Base-by-base conservation (phyloP, 2,329 filamentous ascomycete species). In the Clarireedia hainanense region DNA sequence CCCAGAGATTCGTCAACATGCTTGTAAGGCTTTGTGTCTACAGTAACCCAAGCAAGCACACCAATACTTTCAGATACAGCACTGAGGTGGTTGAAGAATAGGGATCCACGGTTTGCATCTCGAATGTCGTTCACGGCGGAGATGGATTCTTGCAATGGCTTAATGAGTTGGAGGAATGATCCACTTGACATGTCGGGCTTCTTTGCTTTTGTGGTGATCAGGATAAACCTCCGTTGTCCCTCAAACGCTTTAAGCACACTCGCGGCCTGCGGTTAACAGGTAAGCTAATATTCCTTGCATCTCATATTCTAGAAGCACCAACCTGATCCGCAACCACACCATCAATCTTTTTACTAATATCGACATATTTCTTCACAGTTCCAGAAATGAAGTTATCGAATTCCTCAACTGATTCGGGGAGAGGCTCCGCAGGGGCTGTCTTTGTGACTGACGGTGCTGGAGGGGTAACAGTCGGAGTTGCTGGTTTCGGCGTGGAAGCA, bases 21-120 rank as follows among this genome's bases (percentile, higher is more conserved):
- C 67, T 94, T 91, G 61, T 81, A 85, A 2, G 94, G 94, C 69
- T 90, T 91, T 61, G 76, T 80, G 52, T 95, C 88, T 49, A 94
- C 82, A 0, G 86, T 88, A 57, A 97, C 88, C 94, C 94, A 99
- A 36, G 88, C 89, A 57, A 99, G 76, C 40, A 91, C 85, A 68
- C 89, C 86, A 63, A 96, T 91, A 62, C 91, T 91, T 68, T 97
- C 92, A 0, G 90, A 85, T 30, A 97, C 89, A 63, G 91, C 86
- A 67, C 86, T 89, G 49, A 99, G 75, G 63, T 96, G 89, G 64
- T 88, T 87, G 68, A 89, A 90, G 63, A 88, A 75, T 1, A 85
- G 79, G 1, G 86, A 86, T 7, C 81, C 83, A 45, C 91, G 83
- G 71, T 95, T 95, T 57, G 80, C 79, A 65, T 96, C 91, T 70